Base-by-base conservation (phyloP, 495 filamentous ascomycete genomes). In the Durotheca rogersii region DNA sequence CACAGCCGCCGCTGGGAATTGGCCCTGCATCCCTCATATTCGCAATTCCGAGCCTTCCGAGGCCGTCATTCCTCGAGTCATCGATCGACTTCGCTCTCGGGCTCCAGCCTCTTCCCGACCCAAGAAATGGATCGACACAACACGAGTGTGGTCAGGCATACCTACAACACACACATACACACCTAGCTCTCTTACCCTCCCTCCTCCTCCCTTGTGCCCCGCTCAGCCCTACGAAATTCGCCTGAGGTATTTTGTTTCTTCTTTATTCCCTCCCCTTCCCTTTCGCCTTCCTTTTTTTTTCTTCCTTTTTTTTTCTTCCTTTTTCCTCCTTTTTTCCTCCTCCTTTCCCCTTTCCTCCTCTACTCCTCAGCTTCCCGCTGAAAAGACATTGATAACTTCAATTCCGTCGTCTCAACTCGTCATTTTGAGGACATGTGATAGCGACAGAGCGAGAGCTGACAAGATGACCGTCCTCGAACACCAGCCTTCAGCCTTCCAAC, bases 141-240 rank as follows among this genome's bases (percentile, higher is more conserved):
- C 18, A 52, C 48, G 48, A 52, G 40, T 27, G 9, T 9, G 23
- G 16, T 44, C 32, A 45, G 33, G 40, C 40, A 21, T 17, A 7
- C 48, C 1, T 15, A 46, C 16, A 4, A 1, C 14, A 46, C 16
- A 4, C 25, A 15, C 9, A 11, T 37, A 5, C 6, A 34, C 27
- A 20, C 18, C 14, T 23, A 21, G 16, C 31, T 17, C 23, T 37
- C 27, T 30, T 29, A n/a, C n/a, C n/a, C 9, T 27, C 4, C 9
- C 23, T 27, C 23, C 4, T 29, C 14, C 7, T 3, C 14, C 23
- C 42, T 30, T 31, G 11, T 29, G 30, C 55, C 55, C 55, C 45
- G 49, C 56, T 51, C 45, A 53, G 56, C 50, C 56, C 46, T 51
- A 54, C 45, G 23, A 27, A n/a, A n/a, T n/a, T n/a, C n/a, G n/a